A percentile compares a stretch with the other conserved stretches of the same genome.
phyloP scores from a whole-genome alignment of 306 rosid genomes.

The Acacia confusa region DNA sequence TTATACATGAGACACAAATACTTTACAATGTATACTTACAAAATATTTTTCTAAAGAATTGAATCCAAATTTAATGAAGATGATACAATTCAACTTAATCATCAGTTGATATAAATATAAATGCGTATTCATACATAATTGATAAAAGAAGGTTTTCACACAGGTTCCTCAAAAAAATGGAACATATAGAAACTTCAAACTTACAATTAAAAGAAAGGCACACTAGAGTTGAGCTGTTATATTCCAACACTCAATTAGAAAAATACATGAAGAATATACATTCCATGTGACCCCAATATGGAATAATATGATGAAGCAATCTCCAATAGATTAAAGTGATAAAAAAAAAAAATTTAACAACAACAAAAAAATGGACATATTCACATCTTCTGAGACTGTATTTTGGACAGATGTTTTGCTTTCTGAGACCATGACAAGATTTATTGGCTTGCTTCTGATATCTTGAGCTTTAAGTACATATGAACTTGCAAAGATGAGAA shows the following conservation, averaged over 20 bases:
- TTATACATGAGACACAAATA: too few relatives aligned
- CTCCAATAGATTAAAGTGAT: background rate
- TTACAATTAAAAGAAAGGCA: background rate
- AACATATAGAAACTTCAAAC: background rate
- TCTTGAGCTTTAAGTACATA: background rate
- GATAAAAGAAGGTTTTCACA: background rate
- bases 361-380: constrained; percentile 13
- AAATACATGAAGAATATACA: constrained; percentile 6
- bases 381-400: constrained; percentile 15
- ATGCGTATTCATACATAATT: background rate
- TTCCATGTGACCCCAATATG: background rate
- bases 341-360: background rate
- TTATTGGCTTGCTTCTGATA: background rate
- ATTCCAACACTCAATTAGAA: constrained; percentile 1
- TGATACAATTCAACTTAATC: background rate
- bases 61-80: background rate
- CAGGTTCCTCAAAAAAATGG: background rate
- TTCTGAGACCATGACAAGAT: constrained; percentile 16
- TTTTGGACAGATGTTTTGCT: constrained; percentile 7
- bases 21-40: background rate
- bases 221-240: background rate
- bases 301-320: background rate
- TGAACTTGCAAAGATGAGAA: background rate
- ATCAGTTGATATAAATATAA: background rate
- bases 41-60: background rate